A percentile compares a stretch with the other conserved stretches of the same genome.
phyloP scores from a whole-genome alignment of 768 basidiomycete genomes.

The Pholiota molesta region DNA sequence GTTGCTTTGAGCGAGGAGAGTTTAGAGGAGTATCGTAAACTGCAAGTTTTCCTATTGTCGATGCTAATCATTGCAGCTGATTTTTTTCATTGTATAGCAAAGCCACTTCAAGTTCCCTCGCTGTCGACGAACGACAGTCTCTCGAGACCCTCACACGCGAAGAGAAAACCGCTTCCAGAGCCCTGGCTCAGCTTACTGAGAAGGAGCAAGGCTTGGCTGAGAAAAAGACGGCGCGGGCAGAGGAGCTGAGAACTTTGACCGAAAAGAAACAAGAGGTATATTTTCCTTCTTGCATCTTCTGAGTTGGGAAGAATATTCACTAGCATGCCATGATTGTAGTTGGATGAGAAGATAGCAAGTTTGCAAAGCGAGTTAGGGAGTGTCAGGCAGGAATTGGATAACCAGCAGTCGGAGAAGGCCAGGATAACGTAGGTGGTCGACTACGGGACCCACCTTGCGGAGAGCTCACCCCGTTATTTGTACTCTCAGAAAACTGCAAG shows the following conservation, averaged over 20 bases:
- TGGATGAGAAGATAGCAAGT: conserved; percentile 60
- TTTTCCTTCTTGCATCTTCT: background rate
- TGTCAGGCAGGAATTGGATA: conserved; percentile 79
- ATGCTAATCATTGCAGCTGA: background rate
- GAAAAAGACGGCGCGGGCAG: conserved; percentile 55
- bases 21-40: conserved; percentile 82
- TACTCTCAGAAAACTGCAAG: conserved; percentile 74
- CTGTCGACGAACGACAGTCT: conserved; percentile 85
- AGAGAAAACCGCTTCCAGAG: conserved; percentile 71
- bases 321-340: conserved; percentile 34
- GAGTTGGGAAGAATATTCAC: background rate
- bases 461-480: background rate
- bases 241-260: conserved; percentile 53
- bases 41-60: conserved; percentile 49
- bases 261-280: conserved; percentile 63
- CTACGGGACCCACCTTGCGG: background rate
- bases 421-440: conserved; percentile 61
- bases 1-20: conserved; percentile 81
- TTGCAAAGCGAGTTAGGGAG: conserved; percentile 64
- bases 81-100: conserved; percentile 52
- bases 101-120: conserved; percentile 74
- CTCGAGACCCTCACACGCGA: conserved; percentile 82
- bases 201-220: conserved; percentile 67
- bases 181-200: conserved; percentile 66
- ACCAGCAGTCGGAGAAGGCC: conserved; percentile 80